Evolutionary conservation across 2,329 filamentous ascomycete genomes (phyloP).

Genomic region (Colletotrichum sp.): DNA sequence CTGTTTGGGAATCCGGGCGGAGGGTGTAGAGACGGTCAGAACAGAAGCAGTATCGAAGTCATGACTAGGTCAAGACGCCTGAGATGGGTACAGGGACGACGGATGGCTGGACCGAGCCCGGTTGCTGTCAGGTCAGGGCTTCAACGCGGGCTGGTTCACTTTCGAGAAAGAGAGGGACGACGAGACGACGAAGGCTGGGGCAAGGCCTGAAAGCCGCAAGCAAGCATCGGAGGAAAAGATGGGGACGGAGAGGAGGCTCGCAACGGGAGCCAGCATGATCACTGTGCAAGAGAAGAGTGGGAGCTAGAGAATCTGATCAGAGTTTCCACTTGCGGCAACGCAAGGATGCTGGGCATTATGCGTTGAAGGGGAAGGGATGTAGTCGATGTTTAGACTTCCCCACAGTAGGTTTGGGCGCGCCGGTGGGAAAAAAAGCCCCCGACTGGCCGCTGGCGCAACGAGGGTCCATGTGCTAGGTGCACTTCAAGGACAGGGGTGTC

Average conservation of each 20-base stretch:
- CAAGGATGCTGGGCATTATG: constrained; percentile 36
- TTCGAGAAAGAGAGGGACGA: neutral
- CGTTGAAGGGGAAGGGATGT: constrained; percentile 33
- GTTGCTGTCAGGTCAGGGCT: constrained; percentile 12
- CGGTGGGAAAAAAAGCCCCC: constrained; percentile 29
- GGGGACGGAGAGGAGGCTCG: constrained; percentile 26
- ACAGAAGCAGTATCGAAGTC: constrained; percentile 12
- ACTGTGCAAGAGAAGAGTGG: constrained; percentile 22
- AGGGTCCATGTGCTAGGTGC: constrained; percentile 13
- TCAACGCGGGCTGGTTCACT: neutral
- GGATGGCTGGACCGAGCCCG: constrained; percentile 14
- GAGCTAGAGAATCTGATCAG: constrained; percentile 27
- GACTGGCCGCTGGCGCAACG: constrained; percentile 18
- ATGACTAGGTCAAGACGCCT: constrained; percentile 17
- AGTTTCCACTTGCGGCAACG: constrained; percentile 36
- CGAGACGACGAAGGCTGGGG: constrained; percentile 14
- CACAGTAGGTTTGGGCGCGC: constrained; percentile 35
- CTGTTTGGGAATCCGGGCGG: constrained; percentile 31
- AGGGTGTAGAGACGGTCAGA: constrained; percentile 22
- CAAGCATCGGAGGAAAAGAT: constrained; percentile 18
- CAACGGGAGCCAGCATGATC: constrained; percentile 29
- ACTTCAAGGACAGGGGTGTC: constrained; percentile 16
- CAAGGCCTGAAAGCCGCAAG: constrained; percentile 12
- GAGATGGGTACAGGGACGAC: constrained; percentile 10
- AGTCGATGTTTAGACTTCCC: constrained; percentile 37